Evolutionary conservation across 257 asterid genomes (phyloP).

Genomic region (Solanum arcanum): DNA sequence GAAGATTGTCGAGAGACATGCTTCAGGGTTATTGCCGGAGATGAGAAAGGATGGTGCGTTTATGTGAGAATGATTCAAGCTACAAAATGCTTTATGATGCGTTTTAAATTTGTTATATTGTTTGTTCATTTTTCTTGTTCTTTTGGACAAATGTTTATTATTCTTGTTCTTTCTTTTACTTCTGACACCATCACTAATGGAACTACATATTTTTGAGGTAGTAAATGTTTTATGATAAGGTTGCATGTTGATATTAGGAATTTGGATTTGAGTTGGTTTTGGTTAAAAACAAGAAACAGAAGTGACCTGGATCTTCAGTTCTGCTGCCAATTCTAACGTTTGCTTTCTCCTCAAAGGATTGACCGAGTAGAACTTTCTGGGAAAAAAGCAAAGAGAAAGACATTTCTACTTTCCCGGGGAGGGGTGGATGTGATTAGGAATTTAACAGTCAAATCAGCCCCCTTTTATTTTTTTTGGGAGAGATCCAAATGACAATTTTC

Average conservation of each 20-base stretch:
- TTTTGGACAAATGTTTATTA: not conserved
- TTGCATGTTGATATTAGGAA: not conserved
- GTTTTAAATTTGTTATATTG: not conserved
- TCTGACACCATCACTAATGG: not conserved
- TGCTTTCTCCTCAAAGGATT: not conserved
- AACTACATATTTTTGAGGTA: not conserved
- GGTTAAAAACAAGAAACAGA: not conserved
- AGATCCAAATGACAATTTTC: not conserved
- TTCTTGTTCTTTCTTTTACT: not conserved
- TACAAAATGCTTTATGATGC: not conserved
- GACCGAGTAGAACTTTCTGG: not conserved
- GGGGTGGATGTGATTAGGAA: not conserved
- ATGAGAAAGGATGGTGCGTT: constrained; percentile 87
- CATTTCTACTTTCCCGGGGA: not conserved
- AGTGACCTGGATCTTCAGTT: not conserved
- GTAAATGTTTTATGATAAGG: not conserved
- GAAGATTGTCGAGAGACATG: constrained; percentile 62
- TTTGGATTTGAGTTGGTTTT: not conserved
- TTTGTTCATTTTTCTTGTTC: not conserved
- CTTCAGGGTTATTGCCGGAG: constrained; percentile 87
- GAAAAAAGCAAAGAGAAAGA: not conserved
- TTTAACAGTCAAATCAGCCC: not conserved
- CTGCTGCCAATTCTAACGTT: not conserved
- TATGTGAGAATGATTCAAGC: not conserved
- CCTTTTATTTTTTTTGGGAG: not conserved